Conservation (phyloP, 2,329 filamentous ascomycete species). For the Talaromyces sp. region DNA sequence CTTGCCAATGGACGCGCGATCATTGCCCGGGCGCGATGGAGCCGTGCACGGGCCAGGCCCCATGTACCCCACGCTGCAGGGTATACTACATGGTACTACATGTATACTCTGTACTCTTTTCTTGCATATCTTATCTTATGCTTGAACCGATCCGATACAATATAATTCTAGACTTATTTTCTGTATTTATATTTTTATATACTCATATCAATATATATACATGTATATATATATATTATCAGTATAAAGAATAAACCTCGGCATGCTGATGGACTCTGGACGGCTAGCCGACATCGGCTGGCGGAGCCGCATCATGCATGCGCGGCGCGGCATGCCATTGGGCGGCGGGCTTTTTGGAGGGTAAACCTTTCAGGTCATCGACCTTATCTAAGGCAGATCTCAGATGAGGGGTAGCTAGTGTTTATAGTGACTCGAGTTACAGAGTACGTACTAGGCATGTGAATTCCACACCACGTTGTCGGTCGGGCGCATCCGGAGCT, state of each 20-base stretch:
- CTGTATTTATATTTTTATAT: background rate
- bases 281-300: constrained; percentile 8
- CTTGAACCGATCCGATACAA: too few species aligned
- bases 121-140: too few species aligned
- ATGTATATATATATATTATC: background rate
- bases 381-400: background rate
- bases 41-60: background rate
- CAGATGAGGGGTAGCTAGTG: background rate
- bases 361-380: constrained; percentile 1
- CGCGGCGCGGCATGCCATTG: background rate
- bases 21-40: background rate
- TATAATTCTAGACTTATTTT: background rate
- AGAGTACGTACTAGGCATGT: background rate
- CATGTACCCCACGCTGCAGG: constrained; percentile 4
- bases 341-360: constrained; percentile 2
- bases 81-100: too few species aligned
- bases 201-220: background rate
- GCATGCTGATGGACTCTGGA: too few species aligned
- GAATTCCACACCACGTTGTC: background rate
- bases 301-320: constrained; percentile 7
- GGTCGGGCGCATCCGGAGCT: background rate
- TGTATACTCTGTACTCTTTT: background rate
- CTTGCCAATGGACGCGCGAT: background rate
- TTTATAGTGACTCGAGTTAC: background rate
- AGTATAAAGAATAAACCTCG: too few species aligned